Conservation (phyloP, 192 early-diverging fungal genomes). For the Coemansia sp. region DNA sequence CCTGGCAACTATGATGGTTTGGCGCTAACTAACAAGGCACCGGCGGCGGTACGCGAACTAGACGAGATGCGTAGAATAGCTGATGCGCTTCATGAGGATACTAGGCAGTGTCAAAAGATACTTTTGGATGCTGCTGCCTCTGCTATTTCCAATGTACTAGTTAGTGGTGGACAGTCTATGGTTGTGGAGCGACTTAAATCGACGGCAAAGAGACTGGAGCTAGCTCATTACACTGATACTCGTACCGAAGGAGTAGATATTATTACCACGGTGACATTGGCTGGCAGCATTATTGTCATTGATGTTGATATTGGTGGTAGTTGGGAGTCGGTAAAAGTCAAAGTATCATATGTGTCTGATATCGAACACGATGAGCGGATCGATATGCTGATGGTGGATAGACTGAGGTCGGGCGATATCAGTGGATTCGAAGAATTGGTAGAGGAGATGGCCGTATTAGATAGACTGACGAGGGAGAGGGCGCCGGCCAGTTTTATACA, state of each 20-base stretch:
- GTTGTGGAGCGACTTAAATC: constrained; percentile 34
- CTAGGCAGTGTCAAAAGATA: constrained; percentile 10
- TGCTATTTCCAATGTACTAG: constrained; percentile 25
- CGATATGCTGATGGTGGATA: constrained; percentile 30
- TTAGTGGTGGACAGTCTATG: neutral
- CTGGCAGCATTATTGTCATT: constrained; percentile 43
- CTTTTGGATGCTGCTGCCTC: constrained; percentile 38
- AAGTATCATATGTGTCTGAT: constrained; percentile 46
- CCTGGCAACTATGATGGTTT: neutral
- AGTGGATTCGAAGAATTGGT: constrained; percentile 39
- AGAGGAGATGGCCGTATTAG: constrained; percentile 35
- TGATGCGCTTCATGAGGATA: constrained; percentile 36
- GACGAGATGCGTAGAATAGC: constrained; percentile 33
- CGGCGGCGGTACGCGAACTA: constrained; percentile 34
- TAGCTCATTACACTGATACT: constrained; percentile 45
- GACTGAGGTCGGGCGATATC: constrained; percentile 28
- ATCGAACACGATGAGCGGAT: constrained; percentile 45
- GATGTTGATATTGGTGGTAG: constrained; percentile 41
- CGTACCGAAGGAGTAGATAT: constrained; percentile 7
- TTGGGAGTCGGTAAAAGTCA: constrained; percentile 28
- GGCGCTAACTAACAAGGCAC: constrained; percentile 17
- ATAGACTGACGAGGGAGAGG: constrained; percentile 27
- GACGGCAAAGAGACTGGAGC: constrained; percentile 28
- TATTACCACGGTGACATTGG: constrained; percentile 47
- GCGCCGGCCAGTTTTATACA: constrained; percentile 42